Evolutionary conservation across 2,329 filamentous ascomycete genomes (phyloP).

Genomic region (Hymenoscyphus scutula): DNA sequence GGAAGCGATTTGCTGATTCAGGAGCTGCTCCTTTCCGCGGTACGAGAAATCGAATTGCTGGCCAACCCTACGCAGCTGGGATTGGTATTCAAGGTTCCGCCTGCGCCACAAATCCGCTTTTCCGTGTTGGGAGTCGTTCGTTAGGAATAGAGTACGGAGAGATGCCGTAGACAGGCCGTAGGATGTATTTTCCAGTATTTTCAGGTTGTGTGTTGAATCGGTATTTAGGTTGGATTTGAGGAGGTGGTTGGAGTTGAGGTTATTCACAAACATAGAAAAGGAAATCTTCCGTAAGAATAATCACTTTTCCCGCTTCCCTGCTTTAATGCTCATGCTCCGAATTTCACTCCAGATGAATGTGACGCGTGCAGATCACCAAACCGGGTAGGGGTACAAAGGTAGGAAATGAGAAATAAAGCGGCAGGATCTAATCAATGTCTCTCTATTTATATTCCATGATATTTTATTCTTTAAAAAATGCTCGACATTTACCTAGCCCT

Average conservation of each 20-base stretch:
- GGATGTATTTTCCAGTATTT: no score
- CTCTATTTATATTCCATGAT: neutral
- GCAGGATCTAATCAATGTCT: neutral
- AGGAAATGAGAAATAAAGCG: neutral
- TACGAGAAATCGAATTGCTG: neutral
- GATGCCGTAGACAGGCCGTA: neutral
- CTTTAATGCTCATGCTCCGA: neutral
- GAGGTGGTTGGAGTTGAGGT: neutral
- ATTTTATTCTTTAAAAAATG: neutral
- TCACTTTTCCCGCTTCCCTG: neutral
- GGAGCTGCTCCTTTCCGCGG: slow-evolving; percentile 7
- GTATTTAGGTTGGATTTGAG: neutral
- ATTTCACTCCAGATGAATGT: slow-evolving; percentile 3
- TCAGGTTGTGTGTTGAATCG: neutral
- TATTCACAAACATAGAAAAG: slow-evolving; percentile 1
- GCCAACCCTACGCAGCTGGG: slow-evolving; percentile 3
- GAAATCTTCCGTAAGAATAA: neutral
- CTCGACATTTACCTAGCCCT: no score
- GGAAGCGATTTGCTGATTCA: neutral
- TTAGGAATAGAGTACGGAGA: neutral
- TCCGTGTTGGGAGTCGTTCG: neutral
- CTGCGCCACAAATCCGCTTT: neutral
- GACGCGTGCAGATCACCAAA: slow-evolving; percentile 9
- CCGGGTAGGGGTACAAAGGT: neutral
- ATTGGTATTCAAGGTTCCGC: neutral